Evolutionary conservation across 2,329 filamentous ascomycete genomes (phyloP), one percentile per base, ranked within the genome.

Genomic region (Eutypella sp.): DNA sequence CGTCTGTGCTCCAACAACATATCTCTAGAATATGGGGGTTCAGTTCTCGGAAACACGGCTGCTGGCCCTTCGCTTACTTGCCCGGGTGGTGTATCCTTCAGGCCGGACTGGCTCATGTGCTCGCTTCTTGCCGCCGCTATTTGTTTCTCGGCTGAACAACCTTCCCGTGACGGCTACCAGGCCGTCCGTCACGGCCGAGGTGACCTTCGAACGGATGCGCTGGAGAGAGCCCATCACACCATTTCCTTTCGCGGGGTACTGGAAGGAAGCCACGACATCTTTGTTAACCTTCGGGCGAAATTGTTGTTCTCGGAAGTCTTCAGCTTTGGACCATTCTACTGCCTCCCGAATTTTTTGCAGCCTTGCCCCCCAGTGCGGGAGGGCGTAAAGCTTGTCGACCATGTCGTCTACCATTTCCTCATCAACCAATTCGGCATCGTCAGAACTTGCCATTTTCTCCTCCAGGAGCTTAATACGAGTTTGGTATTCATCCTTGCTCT

Each of bases 321-420:
- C 23, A 2, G 38, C 13, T 24, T 42, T 25, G 8, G 47, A 44
- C 44, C 47, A 49, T 11, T 49, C 45, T 23, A 49, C 20, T 18
- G 33, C 22, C 20, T 9, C 16, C 3, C 23, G 38, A 19, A 50
- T 45, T 3, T 39, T 16, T 27, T 41, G 24, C 5, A 50, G 39
- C 18, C 31, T 42, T 23, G 40, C 24, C 10, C 48, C 48, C 41
- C 38, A 47, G 6, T 40, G 20, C 2, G 23, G 27, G 19, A 50
- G 34, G 4, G 25, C 15, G 37, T 44, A 50, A 18, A 50, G 45
- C 23, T 40, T 33, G 3, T 43, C 25, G 25, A 45, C 24, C 11
- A 50, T 24, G 19, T 50, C 45, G 5, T 50, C 45, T 3, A 50
- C 42, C 0, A 45, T 45, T 16, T 43, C 20, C 19, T 47, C 48